A percentile compares a stretch with the other conserved stretches of the same genome.
Conservation (phyloP, 306 rosid genomes). For the Citrullus mucosospermus region DNA sequence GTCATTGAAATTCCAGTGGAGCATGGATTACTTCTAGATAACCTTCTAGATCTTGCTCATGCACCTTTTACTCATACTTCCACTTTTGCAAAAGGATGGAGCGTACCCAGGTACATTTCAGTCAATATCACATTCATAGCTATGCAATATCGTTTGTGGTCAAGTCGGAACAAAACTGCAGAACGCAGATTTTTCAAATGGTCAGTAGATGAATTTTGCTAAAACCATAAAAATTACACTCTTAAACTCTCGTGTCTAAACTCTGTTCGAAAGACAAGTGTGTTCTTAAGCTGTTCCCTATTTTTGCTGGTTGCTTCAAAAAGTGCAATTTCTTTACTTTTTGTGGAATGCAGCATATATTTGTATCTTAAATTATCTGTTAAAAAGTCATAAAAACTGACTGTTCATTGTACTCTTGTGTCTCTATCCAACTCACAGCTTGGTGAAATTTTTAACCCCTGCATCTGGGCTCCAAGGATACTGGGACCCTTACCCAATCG, state of each 20-base stretch:
- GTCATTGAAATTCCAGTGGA: constrained; percentile 86
- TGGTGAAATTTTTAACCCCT: constrained; percentile 85
- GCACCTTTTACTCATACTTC: constrained; percentile 99
- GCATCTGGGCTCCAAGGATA: constrained; percentile 83
- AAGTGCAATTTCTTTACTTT: not conserved
- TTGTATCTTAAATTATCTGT: not conserved
- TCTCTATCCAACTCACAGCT: constrained; percentile 41
- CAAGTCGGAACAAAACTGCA: not conserved
- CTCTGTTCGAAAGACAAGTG: not conserved
- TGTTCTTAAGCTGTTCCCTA: not conserved
- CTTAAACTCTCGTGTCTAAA: not conserved
- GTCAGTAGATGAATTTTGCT: not conserved
- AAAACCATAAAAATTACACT: not conserved
- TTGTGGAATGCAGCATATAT: not conserved
- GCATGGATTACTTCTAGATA: constrained; percentile 92
- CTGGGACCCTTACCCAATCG: constrained; percentile 97
- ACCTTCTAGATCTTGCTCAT: constrained; percentile 97
- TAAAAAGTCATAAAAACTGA: not conserved
- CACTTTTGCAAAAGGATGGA: constrained; percentile 97
- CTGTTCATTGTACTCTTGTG: not conserved
- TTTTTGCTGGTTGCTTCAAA: not conserved
- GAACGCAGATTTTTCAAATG: not conserved
- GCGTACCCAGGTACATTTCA: constrained; percentile 74
- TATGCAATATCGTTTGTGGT: not conserved
- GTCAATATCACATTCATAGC: not conserved